Conservation (phyloP, 768 basidiomycete species). For the Rhodotorula kratochvilovae region DNA sequence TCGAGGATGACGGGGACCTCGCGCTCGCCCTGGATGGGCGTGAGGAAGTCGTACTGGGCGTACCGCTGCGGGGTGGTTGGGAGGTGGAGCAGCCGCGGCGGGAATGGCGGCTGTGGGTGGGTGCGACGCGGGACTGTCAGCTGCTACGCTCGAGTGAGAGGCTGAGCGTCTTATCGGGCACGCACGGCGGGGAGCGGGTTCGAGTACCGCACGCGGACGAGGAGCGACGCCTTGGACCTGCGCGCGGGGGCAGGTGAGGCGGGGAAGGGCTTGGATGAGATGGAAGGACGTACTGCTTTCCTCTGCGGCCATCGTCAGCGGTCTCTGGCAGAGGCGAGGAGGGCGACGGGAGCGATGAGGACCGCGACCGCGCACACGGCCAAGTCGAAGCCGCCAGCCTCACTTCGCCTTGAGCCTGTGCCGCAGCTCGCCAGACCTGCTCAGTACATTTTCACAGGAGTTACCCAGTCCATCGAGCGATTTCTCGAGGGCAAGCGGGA, state of each 20-base stretch:
- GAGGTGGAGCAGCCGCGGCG: constrained; percentile 87
- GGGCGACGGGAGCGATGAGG: no score
- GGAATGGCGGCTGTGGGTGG: constrained; percentile 68
- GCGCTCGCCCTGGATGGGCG: constrained; percentile 70
- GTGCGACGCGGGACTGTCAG: neutral
- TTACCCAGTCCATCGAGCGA: no score
- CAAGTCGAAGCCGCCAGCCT: no score
- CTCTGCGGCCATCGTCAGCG: neutral
- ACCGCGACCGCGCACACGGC: no score
- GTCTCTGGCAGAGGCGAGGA: no score
- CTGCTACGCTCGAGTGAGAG: no score
- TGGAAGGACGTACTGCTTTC: neutral
- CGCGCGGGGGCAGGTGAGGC: constrained; percentile 36
- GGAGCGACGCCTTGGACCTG: constrained; percentile 70
- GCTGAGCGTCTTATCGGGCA: accelerated
- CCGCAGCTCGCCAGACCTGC: no score
- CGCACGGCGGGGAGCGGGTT: constrained; percentile 75
- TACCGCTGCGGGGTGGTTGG: constrained; percentile 86
- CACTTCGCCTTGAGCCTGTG: no score
- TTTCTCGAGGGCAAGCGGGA: no score
- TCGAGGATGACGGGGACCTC: constrained; percentile 94
- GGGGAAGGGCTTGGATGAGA: neutral
- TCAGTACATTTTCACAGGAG: no score
- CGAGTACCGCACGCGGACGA: constrained; percentile 86
- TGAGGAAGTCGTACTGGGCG: constrained; percentile 76